Evolutionary conservation across 106 monocot genomes (phyloP).

Genomic region (Apostasia ramifera): DNA sequence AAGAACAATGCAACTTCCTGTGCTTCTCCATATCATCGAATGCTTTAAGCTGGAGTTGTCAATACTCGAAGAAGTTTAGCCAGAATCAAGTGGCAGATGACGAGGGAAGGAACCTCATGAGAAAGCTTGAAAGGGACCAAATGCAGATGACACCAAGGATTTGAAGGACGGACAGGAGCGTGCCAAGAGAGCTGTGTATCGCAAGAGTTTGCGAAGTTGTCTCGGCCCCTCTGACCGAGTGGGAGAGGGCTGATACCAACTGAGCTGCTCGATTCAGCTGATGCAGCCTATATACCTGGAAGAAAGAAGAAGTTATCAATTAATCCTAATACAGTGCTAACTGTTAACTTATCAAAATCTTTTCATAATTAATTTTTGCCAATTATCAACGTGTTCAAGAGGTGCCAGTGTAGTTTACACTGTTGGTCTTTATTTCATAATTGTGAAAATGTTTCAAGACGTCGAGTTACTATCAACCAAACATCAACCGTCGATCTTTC

Average conservation of each 20-base stretch:
- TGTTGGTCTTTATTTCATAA: too few species aligned
- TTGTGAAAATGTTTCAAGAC: too few species aligned
- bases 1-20: too few species aligned
- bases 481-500: too few species aligned
- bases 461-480: too few species aligned
- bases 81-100: slow-evolving; percentile 17
- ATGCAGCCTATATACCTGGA: slow-evolving; percentile 88
- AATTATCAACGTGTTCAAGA: too few species aligned
- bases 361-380: too few species aligned
- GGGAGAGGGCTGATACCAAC: slow-evolving; percentile 81
- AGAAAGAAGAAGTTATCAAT: background rate
- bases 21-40: too few species aligned
- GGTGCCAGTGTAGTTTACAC: too few species aligned
- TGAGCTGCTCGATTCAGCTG: slow-evolving; percentile 93
- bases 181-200: slow-evolving; percentile 73
- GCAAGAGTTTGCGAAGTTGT: slow-evolving; percentile 71
- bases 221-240: slow-evolving; percentile 83
- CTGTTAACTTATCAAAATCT: too few species aligned
- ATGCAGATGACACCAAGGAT: slow-evolving; percentile 89
- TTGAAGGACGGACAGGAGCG: slow-evolving; percentile 72
- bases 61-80: background rate
- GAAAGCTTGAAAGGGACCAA: slow-evolving; percentile 87
- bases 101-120: slow-evolving; percentile 80
- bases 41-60: too few species aligned
- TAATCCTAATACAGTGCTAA: background rate